Evolutionary conservation across 108 stramenopile genomes (phyloP).

Genomic region (Cyclotella cryptica): DNA sequence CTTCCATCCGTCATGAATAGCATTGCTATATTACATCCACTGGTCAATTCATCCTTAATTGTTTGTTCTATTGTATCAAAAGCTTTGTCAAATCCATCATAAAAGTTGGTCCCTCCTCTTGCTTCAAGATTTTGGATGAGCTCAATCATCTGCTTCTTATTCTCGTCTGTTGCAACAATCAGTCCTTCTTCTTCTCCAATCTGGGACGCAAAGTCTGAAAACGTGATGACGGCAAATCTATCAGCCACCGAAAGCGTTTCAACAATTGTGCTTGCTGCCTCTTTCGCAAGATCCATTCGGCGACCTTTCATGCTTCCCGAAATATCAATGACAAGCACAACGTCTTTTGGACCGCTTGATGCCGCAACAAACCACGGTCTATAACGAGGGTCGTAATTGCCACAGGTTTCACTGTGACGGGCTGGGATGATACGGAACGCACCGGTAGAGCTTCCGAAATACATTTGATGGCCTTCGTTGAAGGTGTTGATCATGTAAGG

Average conservation of each 20-base stretch:
- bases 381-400: constrained; percentile 49
- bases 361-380: constrained; percentile 77
- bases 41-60: constrained; percentile 28
- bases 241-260: constrained; percentile 58
- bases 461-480: constrained; percentile 5
- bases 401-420: constrained; percentile 31
- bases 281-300: constrained; percentile 39
- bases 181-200: constrained; percentile 4
- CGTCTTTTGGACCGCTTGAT: constrained; percentile 66
- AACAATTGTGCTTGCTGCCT: constrained; percentile 52
- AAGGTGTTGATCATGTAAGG: constrained; percentile 7
- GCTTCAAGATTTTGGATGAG: constrained; percentile 21
- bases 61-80: constrained; percentile 32
- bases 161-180: constrained; percentile 45
- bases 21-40: constrained; percentile 36
- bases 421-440: constrained; percentile 58
- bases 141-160: constrained; percentile 35
- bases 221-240: constrained; percentile 33
- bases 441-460: constrained; percentile 55
- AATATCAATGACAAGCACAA: constrained; percentile 70
- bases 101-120: constrained; percentile 43
- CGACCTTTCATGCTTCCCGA: constrained; percentile 56
- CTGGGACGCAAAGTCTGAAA: constrained; percentile 37
- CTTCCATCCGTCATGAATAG: constrained; percentile 63
- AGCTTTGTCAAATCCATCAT: constrained; percentile 40